phyloP scores from a whole-genome alignment of 78 protist genomes.

The Chrysochromulina parva region DNA sequence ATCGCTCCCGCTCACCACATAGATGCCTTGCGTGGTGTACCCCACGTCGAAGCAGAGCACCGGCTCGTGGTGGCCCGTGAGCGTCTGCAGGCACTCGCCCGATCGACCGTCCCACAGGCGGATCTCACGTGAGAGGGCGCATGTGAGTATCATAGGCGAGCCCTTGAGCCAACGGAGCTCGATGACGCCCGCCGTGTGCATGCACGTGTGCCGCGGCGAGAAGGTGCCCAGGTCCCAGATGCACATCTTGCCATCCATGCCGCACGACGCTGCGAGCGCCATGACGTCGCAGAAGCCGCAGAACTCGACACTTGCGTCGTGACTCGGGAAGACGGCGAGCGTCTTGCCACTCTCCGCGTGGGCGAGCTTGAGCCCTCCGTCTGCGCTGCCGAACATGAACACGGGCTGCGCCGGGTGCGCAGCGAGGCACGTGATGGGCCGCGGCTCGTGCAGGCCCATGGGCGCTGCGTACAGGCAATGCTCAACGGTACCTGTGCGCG shows the following conservation, averaged over 20 bases:
- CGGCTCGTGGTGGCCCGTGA: background rate
- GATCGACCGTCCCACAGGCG: slow-evolving; percentile 32
- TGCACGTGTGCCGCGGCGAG: background rate
- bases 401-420: background rate
- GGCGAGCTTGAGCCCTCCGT: background rate
- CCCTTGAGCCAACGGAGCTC: background rate
- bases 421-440: background rate
- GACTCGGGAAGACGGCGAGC: background rate
- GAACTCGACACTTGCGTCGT: background rate
- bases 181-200: slow-evolving; percentile 7
- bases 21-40: background rate
- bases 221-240: slow-evolving; percentile 6
- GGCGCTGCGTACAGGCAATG: background rate
- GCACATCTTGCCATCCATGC: slow-evolving; percentile 10
- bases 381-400: background rate
- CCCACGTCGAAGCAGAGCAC: background rate
- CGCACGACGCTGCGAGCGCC: background rate
- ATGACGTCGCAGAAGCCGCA: background rate
- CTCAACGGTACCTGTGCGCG: slow-evolving; percentile 7
- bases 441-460: background rate
- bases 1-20: background rate
- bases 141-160: background rate
- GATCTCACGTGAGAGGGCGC: background rate
- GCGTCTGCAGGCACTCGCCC: background rate
- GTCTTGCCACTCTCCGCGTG: background rate